A percentile compares a stretch with the other conserved stretches of the same genome.
Conservation (phyloP, 1,284 basidiomycete species). For the Tremellales sp. region DNA sequence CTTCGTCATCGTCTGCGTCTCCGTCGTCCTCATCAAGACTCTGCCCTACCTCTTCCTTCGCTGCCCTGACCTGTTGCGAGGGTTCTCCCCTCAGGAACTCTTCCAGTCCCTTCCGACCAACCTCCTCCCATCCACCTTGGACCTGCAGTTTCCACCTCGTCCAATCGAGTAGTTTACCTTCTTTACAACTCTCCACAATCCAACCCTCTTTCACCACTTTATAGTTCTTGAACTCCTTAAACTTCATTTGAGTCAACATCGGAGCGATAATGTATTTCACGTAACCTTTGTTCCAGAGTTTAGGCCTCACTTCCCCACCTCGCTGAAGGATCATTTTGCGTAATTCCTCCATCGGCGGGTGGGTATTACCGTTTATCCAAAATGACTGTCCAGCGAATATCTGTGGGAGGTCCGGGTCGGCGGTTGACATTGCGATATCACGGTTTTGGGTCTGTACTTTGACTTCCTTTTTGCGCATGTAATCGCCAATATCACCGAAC, state of each 20-base stretch:
- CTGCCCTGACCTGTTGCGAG: neutral
- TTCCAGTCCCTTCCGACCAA: conserved; percentile 31
- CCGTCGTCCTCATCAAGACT: conserved; percentile 7
- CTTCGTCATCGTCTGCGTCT: conserved; percentile 2
- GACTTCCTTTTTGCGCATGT: conserved; percentile 82
- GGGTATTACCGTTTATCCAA: conserved; percentile 88
- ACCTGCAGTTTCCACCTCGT: conserved; percentile 37
- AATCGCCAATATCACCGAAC: conserved; percentile 80
- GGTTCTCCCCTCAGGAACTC: conserved; percentile 24
- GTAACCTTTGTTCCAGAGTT: conserved; percentile 32
- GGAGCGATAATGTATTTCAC: conserved; percentile 74
- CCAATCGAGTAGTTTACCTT: conserved; percentile 56
- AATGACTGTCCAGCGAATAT: conserved; percentile 72
- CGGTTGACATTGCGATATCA: conserved; percentile 51
- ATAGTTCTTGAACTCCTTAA: conserved; percentile 80
- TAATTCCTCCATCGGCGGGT: conserved; percentile 80
- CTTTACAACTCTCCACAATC: conserved; percentile 70
- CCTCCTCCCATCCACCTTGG: conserved; percentile 31
- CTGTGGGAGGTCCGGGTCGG: conserved; percentile 42
- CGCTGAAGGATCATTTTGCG: conserved; percentile 73
- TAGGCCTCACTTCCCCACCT: conserved; percentile 74
- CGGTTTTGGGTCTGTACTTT: conserved; percentile 84
- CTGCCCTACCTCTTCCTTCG: conserved; percentile 5
- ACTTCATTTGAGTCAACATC: conserved; percentile 82
- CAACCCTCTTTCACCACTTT: conserved; percentile 84